A percentile compares a stretch with the other conserved stretches of the same genome.
Evolutionary conservation across 2,329 filamentous ascomycete genomes (phyloP).

Genomic region (Corniculantispora saksenae): DNA sequence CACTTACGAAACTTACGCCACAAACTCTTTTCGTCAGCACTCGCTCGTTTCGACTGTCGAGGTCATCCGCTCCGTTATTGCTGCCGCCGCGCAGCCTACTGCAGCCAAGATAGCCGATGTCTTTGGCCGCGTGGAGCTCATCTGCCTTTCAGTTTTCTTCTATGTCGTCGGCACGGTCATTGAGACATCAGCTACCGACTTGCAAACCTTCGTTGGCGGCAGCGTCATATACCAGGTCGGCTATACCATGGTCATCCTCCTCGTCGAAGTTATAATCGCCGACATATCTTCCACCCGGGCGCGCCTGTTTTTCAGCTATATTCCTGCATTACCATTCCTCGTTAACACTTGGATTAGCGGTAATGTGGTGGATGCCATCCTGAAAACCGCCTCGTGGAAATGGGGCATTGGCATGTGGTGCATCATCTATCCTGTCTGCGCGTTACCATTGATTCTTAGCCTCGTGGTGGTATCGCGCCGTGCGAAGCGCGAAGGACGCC

Average conservation of each 20-base stretch:
- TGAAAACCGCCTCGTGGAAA: constrained; percentile 53
- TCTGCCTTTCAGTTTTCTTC: constrained; percentile 59
- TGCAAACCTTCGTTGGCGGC: constrained; percentile 56
- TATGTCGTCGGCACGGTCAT: constrained; percentile 60
- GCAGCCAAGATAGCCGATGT: constrained; percentile 62
- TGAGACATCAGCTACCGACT: constrained; percentile 50
- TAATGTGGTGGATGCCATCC: constrained; percentile 52
- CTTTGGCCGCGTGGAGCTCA: constrained; percentile 60
- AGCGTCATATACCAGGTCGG: constrained; percentile 63
- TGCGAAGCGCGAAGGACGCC: constrained; percentile 51
- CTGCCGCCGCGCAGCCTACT: constrained; percentile 58
- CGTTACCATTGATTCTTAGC: constrained; percentile 55
- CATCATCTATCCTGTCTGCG: constrained; percentile 61
- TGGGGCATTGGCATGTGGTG: constrained; percentile 67
- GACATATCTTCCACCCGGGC: constrained; percentile 64
- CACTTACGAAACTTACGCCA: constrained; percentile 57
- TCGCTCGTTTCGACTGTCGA: constrained; percentile 59
- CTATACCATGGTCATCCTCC: constrained; percentile 61
- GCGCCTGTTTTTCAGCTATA: constrained; percentile 64
- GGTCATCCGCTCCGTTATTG: constrained; percentile 59
- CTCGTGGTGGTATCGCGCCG: constrained; percentile 52
- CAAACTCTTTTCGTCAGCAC: constrained; percentile 50
- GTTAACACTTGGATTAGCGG: constrained; percentile 67
- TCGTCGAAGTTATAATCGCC: constrained; percentile 66
- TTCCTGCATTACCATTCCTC: constrained; percentile 60